Evolutionary conservation across 176 grass and related monocot genomes (phyloP).

Genomic region (Eragrostis curvula): DNA sequence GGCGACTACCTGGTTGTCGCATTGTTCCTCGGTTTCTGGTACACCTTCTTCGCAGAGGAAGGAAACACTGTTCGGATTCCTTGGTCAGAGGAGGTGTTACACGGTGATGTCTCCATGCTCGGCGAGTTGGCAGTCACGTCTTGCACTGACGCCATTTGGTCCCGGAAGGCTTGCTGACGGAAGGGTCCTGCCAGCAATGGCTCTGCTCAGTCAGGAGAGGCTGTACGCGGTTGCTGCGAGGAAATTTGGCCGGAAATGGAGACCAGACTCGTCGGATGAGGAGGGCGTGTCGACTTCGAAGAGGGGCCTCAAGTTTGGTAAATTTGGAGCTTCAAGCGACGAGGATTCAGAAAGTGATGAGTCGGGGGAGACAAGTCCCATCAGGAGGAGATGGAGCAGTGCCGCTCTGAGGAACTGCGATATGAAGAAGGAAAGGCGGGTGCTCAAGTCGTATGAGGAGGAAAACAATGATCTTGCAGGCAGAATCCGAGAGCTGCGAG

Average conservation of each 20-base stretch:
- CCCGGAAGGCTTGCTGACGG: conserved; percentile 12
- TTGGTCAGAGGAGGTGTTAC: conserved; percentile 48
- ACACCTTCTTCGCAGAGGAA: background rate
- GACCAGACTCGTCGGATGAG: conserved; percentile 49
- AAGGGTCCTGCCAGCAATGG: background rate
- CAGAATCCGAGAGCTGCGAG: conserved; percentile 66
- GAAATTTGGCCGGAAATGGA: conserved; percentile 62
- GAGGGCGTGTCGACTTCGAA: background rate
- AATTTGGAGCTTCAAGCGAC: conserved; percentile 40
- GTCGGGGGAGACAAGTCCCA: conserved; percentile 21
- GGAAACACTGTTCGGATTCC: conserved; percentile 10
- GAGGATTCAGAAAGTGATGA: conserved; percentile 54
- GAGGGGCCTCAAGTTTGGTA: conserved; percentile 45
- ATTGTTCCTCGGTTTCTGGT: background rate
- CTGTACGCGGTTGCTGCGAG: conserved; percentile 23
- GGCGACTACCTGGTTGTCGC: conserved; percentile 20
- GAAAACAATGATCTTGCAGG: conserved; percentile 43
- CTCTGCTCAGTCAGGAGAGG: conserved; percentile 43
- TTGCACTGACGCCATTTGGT: background rate
- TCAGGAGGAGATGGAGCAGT: conserved; percentile 68
- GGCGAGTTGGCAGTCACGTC: background rate
- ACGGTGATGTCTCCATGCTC: conserved; percentile 20
- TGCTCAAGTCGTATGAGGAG: conserved; percentile 49
- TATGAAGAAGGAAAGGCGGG: conserved; percentile 67
- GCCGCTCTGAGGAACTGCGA: conserved; percentile 76